Evolutionary conservation across 2,329 filamentous ascomycete genomes (phyloP), one percentile per base, ranked within the genome.

Genomic region (Cytospora piceae): DNA sequence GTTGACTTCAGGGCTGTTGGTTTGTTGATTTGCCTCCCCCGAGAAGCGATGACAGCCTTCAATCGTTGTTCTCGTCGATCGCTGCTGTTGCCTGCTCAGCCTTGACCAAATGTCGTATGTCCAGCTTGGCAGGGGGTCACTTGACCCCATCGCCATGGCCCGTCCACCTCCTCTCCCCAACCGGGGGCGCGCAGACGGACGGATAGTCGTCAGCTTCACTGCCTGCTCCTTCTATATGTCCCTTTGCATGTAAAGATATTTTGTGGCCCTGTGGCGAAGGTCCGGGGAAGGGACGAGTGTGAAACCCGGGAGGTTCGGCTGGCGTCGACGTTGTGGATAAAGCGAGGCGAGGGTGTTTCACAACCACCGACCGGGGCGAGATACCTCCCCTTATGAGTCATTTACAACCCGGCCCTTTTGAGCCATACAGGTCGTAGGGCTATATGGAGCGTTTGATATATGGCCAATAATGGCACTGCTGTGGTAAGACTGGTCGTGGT

Each of bases 71-170:
- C 6, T 22, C 22, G 15, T 63, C 20, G 24, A 31, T 8, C 11
- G 6, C n/a, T 29, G 31, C 53, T 52, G 61, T 31, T 57, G 42
- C 53, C 53, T 63, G 42, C 31, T 57, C 61, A 57, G 61, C 53
- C 39, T 27, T 55, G 31, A 11, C 2, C 51, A 6, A 29, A 29
- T 24, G 53, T 57, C 29, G 53, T 54, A 63, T n/a, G 1, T 56
- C 53, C 60, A 57, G 39, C 60, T 57, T n/a, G 17, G 37, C 39
- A 57, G 53, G 39, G 53, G 29, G n/a, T 57, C 39, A 56, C 39
- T 56, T 37, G 37, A 49, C 20, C 37, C 52, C 9, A 2, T 27
- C 39, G 37, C n/a, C 9, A 22, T 31, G 27, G 5, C 12, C 20
- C n/a, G 24, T 29, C 8, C 15, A 2, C 15, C 31, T 4, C 15